phyloP scores from a whole-genome alignment of 2,329 filamentous ascomycete genomes.

The Sclerotinia minor region DNA sequence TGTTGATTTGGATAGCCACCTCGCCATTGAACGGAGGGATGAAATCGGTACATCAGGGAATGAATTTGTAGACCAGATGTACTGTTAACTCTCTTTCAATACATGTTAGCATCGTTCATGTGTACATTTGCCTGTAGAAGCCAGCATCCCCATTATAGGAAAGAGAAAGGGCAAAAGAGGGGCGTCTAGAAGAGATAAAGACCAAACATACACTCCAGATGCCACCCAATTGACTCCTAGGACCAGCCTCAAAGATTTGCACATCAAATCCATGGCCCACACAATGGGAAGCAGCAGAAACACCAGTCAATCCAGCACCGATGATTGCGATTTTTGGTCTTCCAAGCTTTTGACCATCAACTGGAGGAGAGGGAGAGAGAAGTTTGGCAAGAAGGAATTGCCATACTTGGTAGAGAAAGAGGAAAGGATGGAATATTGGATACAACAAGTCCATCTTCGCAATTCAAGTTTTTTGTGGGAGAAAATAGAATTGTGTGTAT shows the following conservation, averaged over 20 bases:
- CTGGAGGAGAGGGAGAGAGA: conserved; percentile 69
- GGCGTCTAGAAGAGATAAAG: conserved; percentile 25
- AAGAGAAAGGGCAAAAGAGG: conserved; percentile 13
- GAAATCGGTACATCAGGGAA: conserved; percentile 84
- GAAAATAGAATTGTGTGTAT: neutral
- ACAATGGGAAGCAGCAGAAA: conserved; percentile 78
- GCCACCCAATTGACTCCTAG: conserved; percentile 66
- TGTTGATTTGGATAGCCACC: conserved; percentile 75
- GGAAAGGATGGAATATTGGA: conserved; percentile 53
- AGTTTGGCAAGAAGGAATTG: conserved; percentile 65
- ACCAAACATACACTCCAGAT: conserved; percentile 69
- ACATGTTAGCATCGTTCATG: neutral
- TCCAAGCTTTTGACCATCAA: conserved; percentile 54
- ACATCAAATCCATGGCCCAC: conserved; percentile 85
- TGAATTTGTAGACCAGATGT: conserved; percentile 83
- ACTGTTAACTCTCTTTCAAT: conserved; percentile 68
- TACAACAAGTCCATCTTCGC: conserved; percentile 29
- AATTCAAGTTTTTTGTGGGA: neutral
- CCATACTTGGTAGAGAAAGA: conserved; percentile 63
- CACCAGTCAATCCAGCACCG: conserved; percentile 70
- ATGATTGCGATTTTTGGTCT: conserved; percentile 69
- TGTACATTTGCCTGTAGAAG: too few species aligned
- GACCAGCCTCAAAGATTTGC: conserved; percentile 72
- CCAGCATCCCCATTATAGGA: neutral
- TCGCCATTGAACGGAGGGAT: conserved; percentile 74